These are phyloP conservation scores for Toxicodendron radicans DNA, from an alignment of 345 rosid genomes.

Conservation along the genomic window DNA sequence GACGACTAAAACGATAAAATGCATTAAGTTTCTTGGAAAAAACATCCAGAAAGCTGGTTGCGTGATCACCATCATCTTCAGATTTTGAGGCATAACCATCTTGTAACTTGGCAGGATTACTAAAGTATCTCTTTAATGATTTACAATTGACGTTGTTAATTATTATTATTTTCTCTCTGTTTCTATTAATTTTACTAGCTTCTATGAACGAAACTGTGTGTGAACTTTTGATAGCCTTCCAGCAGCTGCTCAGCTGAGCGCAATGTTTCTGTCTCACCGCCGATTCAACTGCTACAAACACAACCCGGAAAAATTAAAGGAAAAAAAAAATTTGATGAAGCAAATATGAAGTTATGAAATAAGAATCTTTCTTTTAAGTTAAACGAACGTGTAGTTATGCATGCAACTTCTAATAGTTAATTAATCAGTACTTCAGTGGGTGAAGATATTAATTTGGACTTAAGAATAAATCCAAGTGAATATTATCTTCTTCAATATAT, in stretches of 20 bases:
- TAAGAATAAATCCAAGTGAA: too few species aligned
- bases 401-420: too few species aligned
- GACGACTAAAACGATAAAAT: constrained; percentile 33
- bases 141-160: background rate
- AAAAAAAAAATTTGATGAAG: too few species aligned
- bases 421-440: too few species aligned
- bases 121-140: background rate
- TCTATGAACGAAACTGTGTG: background rate
- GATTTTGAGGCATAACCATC: background rate
- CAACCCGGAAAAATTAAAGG: constrained; percentile 2
- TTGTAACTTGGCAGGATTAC: background rate
- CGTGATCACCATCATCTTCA: background rate
- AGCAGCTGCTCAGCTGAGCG: background rate
- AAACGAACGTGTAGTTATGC: too few species aligned
- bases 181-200: background rate
- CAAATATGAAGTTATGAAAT: background rate
- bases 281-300: background rate
- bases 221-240: background rate
- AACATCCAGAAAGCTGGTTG: background rate
- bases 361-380: background rate
- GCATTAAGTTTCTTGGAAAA: background rate
- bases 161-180: background rate
- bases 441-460: too few species aligned
- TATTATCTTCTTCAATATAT: background rate
- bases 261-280: background rate